phyloP scores from a whole-genome alignment of 2,329 filamentous ascomycete genomes.

The Falciphora oryzae region DNA sequence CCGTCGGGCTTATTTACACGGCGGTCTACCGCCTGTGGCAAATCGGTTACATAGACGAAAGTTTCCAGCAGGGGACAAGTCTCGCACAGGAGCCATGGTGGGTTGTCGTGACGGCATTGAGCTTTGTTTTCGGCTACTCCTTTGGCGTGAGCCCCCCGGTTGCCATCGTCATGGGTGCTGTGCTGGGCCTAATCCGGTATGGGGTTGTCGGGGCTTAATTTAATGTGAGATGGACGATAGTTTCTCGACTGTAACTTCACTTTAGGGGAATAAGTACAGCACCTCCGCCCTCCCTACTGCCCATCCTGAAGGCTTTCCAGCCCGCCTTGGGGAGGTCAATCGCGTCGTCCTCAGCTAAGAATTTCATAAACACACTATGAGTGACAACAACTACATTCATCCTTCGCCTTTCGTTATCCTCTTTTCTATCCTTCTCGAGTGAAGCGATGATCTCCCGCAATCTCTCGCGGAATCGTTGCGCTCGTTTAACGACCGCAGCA shows the following conservation, averaged over 20 bases:
- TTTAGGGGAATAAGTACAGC: no score
- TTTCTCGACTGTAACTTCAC: no score
- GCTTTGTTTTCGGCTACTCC: conserved; percentile 40
- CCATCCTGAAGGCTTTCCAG: conserved; percentile 21
- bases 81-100: conserved; percentile 57
- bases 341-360: conserved; percentile 19
- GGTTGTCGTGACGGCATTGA: conserved; percentile 51
- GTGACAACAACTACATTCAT: conserved; percentile 24
- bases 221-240: no score
- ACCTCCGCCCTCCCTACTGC: no score
- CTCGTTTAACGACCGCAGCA: conserved; percentile 17
- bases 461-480: no score
- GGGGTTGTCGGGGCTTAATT: conserved; percentile 32
- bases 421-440: no score
- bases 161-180: conserved; percentile 39
- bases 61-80: conserved; percentile 43
- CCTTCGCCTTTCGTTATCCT: no score
- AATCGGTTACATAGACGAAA: conserved; percentile 51
- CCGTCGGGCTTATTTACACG: conserved; percentile 57
- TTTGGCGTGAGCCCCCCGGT: conserved; percentile 37
- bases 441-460: no score
- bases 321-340: conserved; percentile 27
- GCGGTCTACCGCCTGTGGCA: conserved; percentile 60
- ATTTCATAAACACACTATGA: conserved; percentile 27
- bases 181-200: conserved; percentile 42